phyloP scores from a whole-genome alignment of 306 rosid species.

The Luffa aegyptiaca region DNA sequence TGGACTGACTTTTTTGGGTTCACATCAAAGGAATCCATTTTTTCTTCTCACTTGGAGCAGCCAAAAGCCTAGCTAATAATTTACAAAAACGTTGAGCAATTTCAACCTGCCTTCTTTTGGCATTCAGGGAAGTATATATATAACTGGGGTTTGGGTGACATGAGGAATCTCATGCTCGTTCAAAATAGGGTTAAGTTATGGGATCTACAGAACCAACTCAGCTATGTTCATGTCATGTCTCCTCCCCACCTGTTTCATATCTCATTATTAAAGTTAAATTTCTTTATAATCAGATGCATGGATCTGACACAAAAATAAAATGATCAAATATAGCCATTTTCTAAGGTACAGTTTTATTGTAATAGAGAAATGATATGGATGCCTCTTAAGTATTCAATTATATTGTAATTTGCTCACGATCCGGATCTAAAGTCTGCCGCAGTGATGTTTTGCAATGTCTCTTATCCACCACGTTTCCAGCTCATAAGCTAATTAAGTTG shows the following conservation, averaged over 20 bases:
- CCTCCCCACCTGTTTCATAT: constrained; percentile 4
- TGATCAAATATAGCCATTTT: neutral
- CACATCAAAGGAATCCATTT: constrained; percentile 8
- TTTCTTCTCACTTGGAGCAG: neutral
- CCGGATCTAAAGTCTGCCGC: constrained; percentile 17
- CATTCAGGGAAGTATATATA: neutral
- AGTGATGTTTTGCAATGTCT: constrained; percentile 21
- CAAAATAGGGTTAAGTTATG: constrained; percentile 1
- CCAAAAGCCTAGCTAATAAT: neutral
- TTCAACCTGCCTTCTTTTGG: neutral
- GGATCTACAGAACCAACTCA: neutral
- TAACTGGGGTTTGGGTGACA: neutral
- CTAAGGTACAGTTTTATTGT: neutral
- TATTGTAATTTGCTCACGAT: constrained; percentile 12
- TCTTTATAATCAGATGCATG: constrained; percentile 1
- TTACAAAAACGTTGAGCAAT: neutral
- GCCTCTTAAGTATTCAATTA: neutral
- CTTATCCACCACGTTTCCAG: constrained; percentile 17
- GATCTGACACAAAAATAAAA: neutral
- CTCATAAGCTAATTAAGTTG: neutral
- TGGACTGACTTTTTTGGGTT: neutral
- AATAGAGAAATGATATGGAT: neutral
- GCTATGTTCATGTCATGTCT: constrained; percentile 14
- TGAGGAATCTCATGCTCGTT: neutral
- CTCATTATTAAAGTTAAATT: neutral